phyloP scores from a whole-genome alignment of 371 early-diverging fungal genomes.

The Apophysomyces sp. region DNA sequence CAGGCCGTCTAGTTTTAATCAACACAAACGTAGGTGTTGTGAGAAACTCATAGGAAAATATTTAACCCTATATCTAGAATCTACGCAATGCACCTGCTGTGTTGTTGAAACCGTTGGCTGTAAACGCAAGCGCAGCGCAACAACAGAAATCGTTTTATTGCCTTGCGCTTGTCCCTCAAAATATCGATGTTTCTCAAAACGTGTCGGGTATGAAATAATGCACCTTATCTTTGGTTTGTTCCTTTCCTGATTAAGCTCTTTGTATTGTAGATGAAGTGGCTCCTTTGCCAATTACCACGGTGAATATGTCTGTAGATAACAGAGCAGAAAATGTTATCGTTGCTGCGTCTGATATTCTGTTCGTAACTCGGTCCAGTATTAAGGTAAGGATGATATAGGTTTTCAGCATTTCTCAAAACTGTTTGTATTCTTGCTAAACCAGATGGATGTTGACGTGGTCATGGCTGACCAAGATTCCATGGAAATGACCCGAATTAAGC shows the following conservation, averaged over 20 bases:
- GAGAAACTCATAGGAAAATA: not conserved
- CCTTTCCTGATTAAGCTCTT: too few species aligned
- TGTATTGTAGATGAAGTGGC: conserved; percentile 27
- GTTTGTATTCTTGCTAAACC: conserved; percentile 1
- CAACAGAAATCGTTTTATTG: conserved; percentile 51
- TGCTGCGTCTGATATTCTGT: conserved; percentile 62
- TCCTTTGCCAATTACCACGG: conserved; percentile 65
- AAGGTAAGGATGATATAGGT: conserved; percentile 26
- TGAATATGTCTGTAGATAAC: conserved; percentile 51
- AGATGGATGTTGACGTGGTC: conserved; percentile 56
- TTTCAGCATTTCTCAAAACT: not conserved
- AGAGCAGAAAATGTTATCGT: conserved; percentile 53
- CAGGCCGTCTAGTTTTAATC: conserved; percentile 75
- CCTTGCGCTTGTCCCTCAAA: conserved; percentile 37
- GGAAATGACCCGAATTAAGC: conserved; percentile 48
- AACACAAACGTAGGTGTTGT: conserved; percentile 56
- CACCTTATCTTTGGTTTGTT: not conserved
- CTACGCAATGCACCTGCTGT: conserved; percentile 71
- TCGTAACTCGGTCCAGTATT: conserved; percentile 55
- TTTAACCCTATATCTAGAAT: conserved; percentile 21
- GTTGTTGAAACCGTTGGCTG: conserved; percentile 53
- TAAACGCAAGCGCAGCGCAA: conserved; percentile 12
- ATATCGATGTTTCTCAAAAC: conserved; percentile 14
- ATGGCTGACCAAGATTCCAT: conserved; percentile 43
- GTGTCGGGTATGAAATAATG: not conserved